Conservation (phyloP, 139 green algal species). For the Haematococcus lacustris region DNA sequence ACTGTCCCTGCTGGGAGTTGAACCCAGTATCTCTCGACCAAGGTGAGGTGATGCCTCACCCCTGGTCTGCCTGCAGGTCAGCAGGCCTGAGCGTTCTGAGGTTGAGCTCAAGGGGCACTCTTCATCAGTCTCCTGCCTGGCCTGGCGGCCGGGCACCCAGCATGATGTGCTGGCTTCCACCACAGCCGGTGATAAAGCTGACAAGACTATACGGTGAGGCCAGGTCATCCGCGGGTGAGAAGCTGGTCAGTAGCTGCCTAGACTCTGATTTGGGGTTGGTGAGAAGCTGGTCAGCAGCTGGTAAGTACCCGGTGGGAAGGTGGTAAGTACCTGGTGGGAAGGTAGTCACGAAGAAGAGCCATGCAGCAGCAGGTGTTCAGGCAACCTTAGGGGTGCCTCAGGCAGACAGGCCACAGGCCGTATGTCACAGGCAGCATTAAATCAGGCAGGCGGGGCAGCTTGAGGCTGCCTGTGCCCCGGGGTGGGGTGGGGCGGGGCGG, state of each 20-base stretch:
- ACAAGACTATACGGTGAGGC: slow-evolving; percentile 1
- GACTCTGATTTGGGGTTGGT: no score
- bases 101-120: slow-evolving; percentile 5
- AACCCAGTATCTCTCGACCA: no score
- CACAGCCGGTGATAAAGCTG: slow-evolving; percentile 1
- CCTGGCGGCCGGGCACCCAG: slow-evolving; percentile 5
- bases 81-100: slow-evolving; percentile 4
- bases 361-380: background rate
- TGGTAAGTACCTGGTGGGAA: no score
- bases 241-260: background rate
- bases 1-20: no score
- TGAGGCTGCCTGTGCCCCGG: no score
- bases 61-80: slow-evolving; percentile 11
- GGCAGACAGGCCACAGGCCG: no score
- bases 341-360: background rate
- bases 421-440: no score
- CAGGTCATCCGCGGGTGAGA: background rate
- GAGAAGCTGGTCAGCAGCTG: no score
- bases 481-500: no score
- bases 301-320: no score
- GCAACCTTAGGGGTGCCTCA: background rate
- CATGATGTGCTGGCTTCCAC: slow-evolving; percentile 1
- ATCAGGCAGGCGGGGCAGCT: no score
- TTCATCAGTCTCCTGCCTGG: background rate
- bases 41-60: no score